Base-by-base conservation (phyloP, 164 flowering plant genomes). In the Taxillus chinensis region DNA sequence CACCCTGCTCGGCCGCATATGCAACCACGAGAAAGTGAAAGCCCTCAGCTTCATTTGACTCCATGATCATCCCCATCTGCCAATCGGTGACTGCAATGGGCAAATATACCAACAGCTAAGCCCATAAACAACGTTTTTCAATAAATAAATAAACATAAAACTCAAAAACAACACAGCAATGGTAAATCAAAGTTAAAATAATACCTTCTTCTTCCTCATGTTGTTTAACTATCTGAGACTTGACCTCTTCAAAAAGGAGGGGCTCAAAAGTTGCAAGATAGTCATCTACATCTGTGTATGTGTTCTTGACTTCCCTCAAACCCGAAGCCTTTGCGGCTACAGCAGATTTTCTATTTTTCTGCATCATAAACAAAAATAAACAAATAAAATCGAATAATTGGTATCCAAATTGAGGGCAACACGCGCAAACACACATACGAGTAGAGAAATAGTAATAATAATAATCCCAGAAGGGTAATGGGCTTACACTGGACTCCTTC, bases 191-290 rank as follows among this genome's bases (percentile, higher is more conserved):
- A 50, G 59, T 27, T 27, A 27, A 14, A 27, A 54, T 2, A 13
- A 49, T 65, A 79, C 83, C 82, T 17, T 79, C 86, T 67, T 82
- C 92, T 3, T 82, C 89, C 12, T 84, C 81, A 53, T 62, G 79
- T 10, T 73, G 80, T 68, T 82, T 83, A 49, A 79, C 70, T n/a
- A 90, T 85, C 60, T 93, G 95, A 14, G 98, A 90, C 68, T 88
- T 93, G 39, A 82, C 92, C 74, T 93, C 97, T 72, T 93, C 98
- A 27, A 93, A 85, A 27, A 93, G 67, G 63, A 93, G 89, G 3
- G 97, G 96, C 73, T 90, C 97, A 57, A 81, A 89, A n/a, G 89
- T 87, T 2, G 67, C 67, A 12, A 89, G 70, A 60, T 95, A 91
- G 17, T 95, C 99, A 46, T 83, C 78, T 11, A 87, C 78, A 60